A percentile compares a stretch with the other conserved stretches of the same genome.
Conservation (phyloP, 202 grass and related monocot genomes). For the Miscanthus sacchariflorus region DNA sequence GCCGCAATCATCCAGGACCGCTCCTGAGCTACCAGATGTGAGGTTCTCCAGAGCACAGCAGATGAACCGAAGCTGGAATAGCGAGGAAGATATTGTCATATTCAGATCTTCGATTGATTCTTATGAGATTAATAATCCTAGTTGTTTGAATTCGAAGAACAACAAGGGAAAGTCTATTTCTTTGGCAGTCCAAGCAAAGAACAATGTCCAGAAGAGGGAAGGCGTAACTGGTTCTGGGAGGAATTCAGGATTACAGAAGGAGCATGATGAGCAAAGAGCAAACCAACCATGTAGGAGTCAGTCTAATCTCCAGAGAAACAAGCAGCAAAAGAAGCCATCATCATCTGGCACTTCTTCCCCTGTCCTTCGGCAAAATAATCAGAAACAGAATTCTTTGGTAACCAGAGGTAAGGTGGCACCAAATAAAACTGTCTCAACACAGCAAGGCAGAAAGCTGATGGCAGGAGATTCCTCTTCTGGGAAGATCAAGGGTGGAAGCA, state of each 20-base stretch:
- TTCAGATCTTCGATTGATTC: constrained; percentile 66
- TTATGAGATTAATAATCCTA: constrained; percentile 63
- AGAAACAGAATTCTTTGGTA: constrained; percentile 82
- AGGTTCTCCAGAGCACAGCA: constrained; percentile 54
- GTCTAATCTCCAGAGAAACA: constrained; percentile 62
- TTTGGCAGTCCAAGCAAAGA: constrained; percentile 82
- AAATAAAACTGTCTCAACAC: constrained; percentile 58
- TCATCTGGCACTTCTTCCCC: constrained; percentile 51
- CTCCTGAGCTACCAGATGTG: constrained; percentile 53
- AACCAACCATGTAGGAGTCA: constrained; percentile 68
- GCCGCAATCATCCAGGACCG: constrained; percentile 56
- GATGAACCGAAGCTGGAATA: constrained; percentile 62
- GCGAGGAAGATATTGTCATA: constrained; percentile 77
- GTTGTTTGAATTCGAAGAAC: constrained; percentile 52
- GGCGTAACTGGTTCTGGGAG: constrained; percentile 56
- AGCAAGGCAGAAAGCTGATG: constrained; percentile 67
- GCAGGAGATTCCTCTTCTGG: constrained; percentile 69
- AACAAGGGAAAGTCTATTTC: constrained; percentile 82
- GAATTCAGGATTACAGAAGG: constrained; percentile 62
- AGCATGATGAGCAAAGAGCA: constrained; percentile 61
- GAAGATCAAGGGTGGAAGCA: constrained; percentile 72
- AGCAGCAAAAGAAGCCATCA: constrained; percentile 72
- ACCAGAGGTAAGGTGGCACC: constrained; percentile 57
- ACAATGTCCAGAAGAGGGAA: constrained; percentile 90
- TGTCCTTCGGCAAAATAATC: constrained; percentile 85